These are phyloP conservation scores for Phytophthora fragariae DNA, from an alignment of 352 stramenopile genomes.

Conservation along the genomic window DNA sequence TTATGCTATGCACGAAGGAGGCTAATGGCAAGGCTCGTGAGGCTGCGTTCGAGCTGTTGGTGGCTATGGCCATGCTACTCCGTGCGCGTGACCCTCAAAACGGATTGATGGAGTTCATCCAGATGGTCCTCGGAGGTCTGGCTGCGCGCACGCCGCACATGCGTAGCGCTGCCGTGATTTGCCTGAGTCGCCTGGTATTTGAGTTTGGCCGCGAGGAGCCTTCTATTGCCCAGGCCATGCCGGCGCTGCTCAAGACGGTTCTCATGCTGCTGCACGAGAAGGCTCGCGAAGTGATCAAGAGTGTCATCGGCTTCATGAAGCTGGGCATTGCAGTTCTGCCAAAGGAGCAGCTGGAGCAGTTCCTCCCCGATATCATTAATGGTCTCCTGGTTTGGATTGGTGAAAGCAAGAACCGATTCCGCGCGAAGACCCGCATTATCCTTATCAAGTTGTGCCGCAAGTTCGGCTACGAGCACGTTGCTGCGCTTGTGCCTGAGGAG, in stretches of 20 bases:
- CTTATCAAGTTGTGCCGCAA: constrained; percentile 95
- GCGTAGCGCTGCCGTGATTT: constrained; percentile 95
- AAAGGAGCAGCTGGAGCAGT: constrained; percentile 88
- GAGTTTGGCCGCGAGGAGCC: constrained; percentile 90
- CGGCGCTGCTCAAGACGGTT: constrained; percentile 92
- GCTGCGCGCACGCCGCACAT: constrained; percentile 95
- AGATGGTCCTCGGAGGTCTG: constrained; percentile 94
- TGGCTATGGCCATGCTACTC: constrained; percentile 86
- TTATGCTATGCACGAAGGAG: constrained; percentile 97
- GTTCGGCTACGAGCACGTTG: constrained; percentile 94
- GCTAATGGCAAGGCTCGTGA: constrained; percentile 95
- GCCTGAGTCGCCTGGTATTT: constrained; percentile 95
- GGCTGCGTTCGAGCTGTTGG: constrained; percentile 85
- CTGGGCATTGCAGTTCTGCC: constrained; percentile 93
- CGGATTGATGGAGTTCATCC: constrained; percentile 91
- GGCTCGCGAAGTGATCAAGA: constrained; percentile 96
- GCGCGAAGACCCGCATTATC: constrained; percentile 96
- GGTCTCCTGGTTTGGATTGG: constrained; percentile 93
- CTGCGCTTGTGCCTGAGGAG: constrained; percentile 89
- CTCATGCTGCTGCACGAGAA: constrained; percentile 94
- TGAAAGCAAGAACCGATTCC: constrained; percentile 96
- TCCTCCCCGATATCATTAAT: constrained; percentile 93
- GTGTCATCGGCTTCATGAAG: constrained; percentile 96
- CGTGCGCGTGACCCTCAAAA: constrained; percentile 64
- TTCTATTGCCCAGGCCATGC: constrained; percentile 80